Conservation (phyloP, 148 eudicot genomes). For the Vaccinium myrtillus region DNA sequence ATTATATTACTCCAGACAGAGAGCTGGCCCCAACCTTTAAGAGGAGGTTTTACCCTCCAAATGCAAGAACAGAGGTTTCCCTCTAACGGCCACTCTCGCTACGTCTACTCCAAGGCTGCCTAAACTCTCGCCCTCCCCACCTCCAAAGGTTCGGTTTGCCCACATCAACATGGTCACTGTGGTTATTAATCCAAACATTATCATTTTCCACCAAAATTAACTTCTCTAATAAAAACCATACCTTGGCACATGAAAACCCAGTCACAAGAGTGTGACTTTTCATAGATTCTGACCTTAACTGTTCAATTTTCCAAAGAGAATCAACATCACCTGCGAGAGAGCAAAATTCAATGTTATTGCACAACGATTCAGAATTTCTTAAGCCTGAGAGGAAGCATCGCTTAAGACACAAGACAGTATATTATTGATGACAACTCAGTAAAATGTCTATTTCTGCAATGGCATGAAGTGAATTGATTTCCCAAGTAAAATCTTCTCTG, state of each 20-base stretch:
- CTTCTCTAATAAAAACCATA: conserved; percentile 16
- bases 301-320: conserved; percentile 79
- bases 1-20: too few relatives aligned
- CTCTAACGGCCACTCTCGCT: background rate
- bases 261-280: conserved; percentile 61
- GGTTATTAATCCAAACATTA: background rate
- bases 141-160: background rate
- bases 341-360: background rate
- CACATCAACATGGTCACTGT: background rate
- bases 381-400: conserved; percentile 3
- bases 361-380: background rate
- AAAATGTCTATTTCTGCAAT: background rate
- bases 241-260: conserved; percentile 91
- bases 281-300: conserved; percentile 66
- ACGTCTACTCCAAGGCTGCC: background rate
- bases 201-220: background rate
- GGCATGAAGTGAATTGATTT: background rate
- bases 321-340: conserved; percentile 66
- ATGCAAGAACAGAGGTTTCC: background rate
- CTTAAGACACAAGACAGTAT: background rate
- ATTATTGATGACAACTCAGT: background rate
- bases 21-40: background rate
- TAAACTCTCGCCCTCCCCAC: background rate
- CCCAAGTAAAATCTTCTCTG: background rate
- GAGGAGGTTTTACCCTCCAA: background rate